A percentile compares a stretch with the other conserved stretches of the same genome.
phyloP scores from a whole-genome alignment of 768 basidiomycete species.

The Amanita brunnescens region DNA sequence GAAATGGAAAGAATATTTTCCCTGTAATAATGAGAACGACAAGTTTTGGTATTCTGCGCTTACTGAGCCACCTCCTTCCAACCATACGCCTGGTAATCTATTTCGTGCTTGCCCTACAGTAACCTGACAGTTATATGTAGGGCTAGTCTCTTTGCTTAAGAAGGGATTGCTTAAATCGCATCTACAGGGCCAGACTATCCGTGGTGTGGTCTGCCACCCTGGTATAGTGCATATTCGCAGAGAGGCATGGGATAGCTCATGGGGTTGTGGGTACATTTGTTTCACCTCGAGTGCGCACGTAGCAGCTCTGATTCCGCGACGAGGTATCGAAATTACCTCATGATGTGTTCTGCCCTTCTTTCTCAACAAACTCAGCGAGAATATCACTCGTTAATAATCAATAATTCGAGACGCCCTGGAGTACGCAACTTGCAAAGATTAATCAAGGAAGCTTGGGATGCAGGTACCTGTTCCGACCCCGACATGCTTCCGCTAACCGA shows the following conservation, averaged over 20 bases:
- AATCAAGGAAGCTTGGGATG: slow-evolving; percentile 78
- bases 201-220: slow-evolving; percentile 60
- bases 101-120: neutral
- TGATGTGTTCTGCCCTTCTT: slow-evolving; percentile 68
- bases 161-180: slow-evolving; percentile 45
- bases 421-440: slow-evolving; percentile 67
- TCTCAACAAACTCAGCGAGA: slow-evolving; percentile 50
- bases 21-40: slow-evolving; percentile 28
- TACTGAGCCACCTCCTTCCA: slow-evolving; percentile 32
- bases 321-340: slow-evolving; percentile 80
- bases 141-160: slow-evolving; percentile 56
- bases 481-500: slow-evolving; percentile 9
- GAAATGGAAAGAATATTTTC: slow-evolving; percentile 3
- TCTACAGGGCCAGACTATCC: slow-evolving; percentile 35
- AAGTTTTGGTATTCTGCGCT: slow-evolving; percentile 58
- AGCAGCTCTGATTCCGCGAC: neutral
- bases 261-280: slow-evolving; percentile 64
- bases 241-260: slow-evolving; percentile 52
- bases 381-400: slow-evolving; percentile 45
- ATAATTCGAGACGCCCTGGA: slow-evolving; percentile 50
- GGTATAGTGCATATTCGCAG: slow-evolving; percentile 47
- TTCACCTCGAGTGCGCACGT: neutral
- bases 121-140: slow-evolving; percentile 23
- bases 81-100: slow-evolving; percentile 53
- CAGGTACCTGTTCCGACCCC: slow-evolving; percentile 29